Evolutionary conservation across 352 stramenopile genomes (phyloP), one percentile per base, ranked within the genome.

Genomic region (Globisporangium takayamanum): DNA sequence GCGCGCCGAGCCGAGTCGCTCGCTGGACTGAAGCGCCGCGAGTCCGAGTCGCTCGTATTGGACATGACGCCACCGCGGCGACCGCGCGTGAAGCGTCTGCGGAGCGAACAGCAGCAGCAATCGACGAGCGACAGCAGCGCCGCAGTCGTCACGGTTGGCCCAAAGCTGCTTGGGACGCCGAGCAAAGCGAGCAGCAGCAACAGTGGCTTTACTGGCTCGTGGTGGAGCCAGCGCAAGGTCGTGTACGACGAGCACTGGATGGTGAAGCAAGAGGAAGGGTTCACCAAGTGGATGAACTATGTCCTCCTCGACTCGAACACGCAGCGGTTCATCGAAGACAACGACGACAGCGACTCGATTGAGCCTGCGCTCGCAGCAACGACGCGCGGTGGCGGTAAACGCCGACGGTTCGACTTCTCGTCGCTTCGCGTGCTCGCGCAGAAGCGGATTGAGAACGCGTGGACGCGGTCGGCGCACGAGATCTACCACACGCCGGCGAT

Each of bases 241-340:
- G 50, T 75, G 3, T 84, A 80, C 41, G 82, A 95, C 47, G 84
- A 86, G 48, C 73, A 88, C 48, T 94, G 86, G 84, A 87, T 92
- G 68, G 55, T 69, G 4, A 90, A 90, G 44, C 86, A 95, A 60
- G 81, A 84, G 30, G 68, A 87, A 60, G 83, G 78, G 0, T 92
- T 94, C 50, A 90, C 77, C 11, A 91, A 89, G 55, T 95, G 86
- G 86, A 88, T 94, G 47, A 95, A 95, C 64, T 93, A 88, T 63
- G 84, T 92, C 25, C 59, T 94, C 0, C 69, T 92, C 5, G 77
- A 89, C 33, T 72, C 78, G 3, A 76, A 72, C 28, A 63, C 66
- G 1, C 62, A 84, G 28, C 71, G 72, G 25, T 58, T 84, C 42
- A 45, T 58, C n/a, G 68, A 67, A 33, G 69, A 76, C 48, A 57